A percentile compares a stretch with the other conserved stretches of the same genome.
Evolutionary conservation across 208 protist species (phyloP).

Genomic region (Trypanosoma melophagium): DNA sequence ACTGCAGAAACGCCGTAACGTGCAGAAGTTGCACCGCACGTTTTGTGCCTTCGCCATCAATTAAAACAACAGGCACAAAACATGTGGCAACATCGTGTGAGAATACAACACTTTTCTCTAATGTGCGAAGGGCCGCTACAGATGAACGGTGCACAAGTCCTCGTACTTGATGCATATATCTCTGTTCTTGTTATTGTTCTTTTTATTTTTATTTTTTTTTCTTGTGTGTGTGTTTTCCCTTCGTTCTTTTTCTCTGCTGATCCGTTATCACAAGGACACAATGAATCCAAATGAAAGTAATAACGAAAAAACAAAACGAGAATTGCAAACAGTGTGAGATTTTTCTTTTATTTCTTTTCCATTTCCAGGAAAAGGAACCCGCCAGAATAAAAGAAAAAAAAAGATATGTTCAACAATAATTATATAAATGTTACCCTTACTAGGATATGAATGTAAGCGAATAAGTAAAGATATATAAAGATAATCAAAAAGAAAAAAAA

Average conservation of each 20-base stretch:
- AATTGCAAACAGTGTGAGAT: background rate
- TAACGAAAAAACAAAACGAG: slow-evolving; percentile 5
- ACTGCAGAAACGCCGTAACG: slow-evolving; percentile 23
- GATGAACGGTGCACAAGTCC: slow-evolving; percentile 46
- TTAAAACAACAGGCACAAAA: slow-evolving; percentile 18
- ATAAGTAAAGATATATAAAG: background rate
- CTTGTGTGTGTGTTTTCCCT: background rate
- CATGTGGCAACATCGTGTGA: slow-evolving; percentile 28
- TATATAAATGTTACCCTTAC: too few species aligned
- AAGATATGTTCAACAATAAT: background rate
- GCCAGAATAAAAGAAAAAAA: background rate
- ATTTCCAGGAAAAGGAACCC: background rate
- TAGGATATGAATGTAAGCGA: background rate
- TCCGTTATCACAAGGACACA: background rate
- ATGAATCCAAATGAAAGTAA: slow-evolving; percentile 1
- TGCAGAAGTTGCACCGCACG: slow-evolving; percentile 23
- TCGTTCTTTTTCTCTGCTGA: background rate
- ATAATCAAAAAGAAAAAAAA: slow-evolving; percentile 7
- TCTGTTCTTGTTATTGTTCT: slow-evolving; percentile 5
- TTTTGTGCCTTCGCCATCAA: slow-evolving; percentile 7
- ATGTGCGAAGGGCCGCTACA: slow-evolving; percentile 17
- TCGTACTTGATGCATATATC: slow-evolving; percentile 57
- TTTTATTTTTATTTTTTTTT: slow-evolving; percentile 10
- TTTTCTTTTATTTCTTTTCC: too few species aligned
- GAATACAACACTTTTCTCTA: slow-evolving; percentile 29